Evolutionary conservation across 1,284 basidiomycete species (phyloP), one percentile per base, ranked within the genome.

Genomic region (Heterobasidion irregulare): DNA sequence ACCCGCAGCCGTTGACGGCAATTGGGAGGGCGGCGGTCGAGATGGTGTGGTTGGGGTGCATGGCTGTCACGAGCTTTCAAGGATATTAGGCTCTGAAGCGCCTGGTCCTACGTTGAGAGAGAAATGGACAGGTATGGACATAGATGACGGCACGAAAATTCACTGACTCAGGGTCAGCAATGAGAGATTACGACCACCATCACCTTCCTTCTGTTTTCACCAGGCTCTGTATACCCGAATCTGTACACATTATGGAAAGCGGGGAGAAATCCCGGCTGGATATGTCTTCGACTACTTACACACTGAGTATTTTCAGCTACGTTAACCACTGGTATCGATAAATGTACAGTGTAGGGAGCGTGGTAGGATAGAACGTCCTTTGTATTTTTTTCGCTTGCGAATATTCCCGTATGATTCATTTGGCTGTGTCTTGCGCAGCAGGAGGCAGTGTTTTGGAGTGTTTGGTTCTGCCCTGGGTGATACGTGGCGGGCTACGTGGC

Each of bases 41-140:
- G 72, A 87, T 91, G 85, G 83, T 83, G 26, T 92, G 88, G 86
- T 72, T 87, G 48, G 89, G 87, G 9, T 83, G 83, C 57, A 75
- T 92, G 65, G 86, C 89, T 8, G 73, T 92, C 57, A 85, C 83
- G 57, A 86, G 84, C 59, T 89, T 89, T 63, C 53, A 53, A 15
- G 60, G 59, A 36, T 50, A 47, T 19, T 53, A 19, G 38, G 10
- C 12, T n/a, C 38, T 41, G 38, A 10, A 41, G 38, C 12, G n/a
- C n/a, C 38, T 7, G 38, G 38, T 41, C 0, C 38, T 7, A 41
- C n/a, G 38, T 41, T 7, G 38, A 41, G 26, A 26, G 26, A 26
- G 26, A 26, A 26, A 26, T 26, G 26, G 26, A 26, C 26, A 26
- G 26, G 26, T 26, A 26, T 26, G 26, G 26, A 26, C 26, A 6